Evolutionary conservation across 129 eudicot species (phyloP).

Genomic region (Flaveria robusta): DNA sequence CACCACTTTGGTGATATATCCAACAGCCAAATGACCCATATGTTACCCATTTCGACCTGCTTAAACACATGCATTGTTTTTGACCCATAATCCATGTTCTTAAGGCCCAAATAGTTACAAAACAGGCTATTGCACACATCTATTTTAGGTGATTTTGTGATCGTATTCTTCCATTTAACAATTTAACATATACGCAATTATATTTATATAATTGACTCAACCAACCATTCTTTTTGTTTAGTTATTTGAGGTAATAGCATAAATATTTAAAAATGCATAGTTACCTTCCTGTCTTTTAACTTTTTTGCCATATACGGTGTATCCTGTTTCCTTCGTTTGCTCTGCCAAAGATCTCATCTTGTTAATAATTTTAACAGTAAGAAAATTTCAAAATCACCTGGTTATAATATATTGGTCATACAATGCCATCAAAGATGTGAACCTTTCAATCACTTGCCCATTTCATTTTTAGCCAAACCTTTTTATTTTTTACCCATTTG

Average conservation of each 20-base stretch:
- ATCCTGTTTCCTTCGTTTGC: conserved; percentile 87
- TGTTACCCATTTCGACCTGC: conserved; percentile 1
- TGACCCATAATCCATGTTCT: neutral
- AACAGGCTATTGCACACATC: neutral
- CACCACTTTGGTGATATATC: conserved; percentile 1
- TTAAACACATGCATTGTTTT: conserved; percentile 8
- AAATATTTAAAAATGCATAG: conserved; percentile 8
- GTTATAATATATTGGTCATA: conserved; percentile 1
- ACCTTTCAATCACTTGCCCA: neutral
- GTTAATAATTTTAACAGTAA: conserved; percentile 20
- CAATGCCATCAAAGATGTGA: neutral
- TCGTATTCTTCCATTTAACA: neutral
- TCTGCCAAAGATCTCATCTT: conserved; percentile 50
- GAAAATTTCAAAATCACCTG: neutral
- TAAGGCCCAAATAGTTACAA: conserved; percentile 9
- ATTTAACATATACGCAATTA: neutral
- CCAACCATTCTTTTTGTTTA: neutral
- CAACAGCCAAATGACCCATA: neutral
- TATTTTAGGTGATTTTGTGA: neutral
- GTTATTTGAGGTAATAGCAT: neutral
- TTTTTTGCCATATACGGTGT: conserved; percentile 54
- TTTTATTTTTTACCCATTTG: neutral
- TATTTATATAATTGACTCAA: neutral
- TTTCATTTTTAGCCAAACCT: conserved; percentile 1
- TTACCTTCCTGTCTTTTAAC: conserved; percentile 76